Percentiles rank a stretch among this genome's conserved stretches.
Evolutionary conservation across 2,329 filamentous ascomycete genomes (phyloP).

Genomic region (Pseudogymnoascus sp.): DNA sequence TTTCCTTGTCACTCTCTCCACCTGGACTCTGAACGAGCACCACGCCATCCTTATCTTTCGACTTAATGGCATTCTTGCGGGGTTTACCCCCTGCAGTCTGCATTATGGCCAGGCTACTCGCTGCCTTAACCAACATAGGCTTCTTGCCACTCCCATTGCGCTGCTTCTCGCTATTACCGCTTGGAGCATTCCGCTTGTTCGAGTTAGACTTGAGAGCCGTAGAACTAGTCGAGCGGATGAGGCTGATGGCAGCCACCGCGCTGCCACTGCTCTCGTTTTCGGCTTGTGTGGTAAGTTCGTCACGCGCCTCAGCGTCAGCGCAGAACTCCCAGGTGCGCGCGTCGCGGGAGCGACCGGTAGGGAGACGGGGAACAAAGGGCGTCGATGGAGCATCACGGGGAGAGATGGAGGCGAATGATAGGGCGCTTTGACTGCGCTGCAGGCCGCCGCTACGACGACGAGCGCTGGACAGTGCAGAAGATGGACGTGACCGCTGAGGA

Average conservation of each 20-base stretch:
- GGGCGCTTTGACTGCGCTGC: conserved; percentile 61
- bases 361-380: conserved; percentile 40
- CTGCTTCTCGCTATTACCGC: conserved; percentile 26
- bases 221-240: conserved; percentile 64
- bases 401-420: conserved; percentile 49
- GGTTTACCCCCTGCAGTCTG: conserved; percentile 25
- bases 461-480: conserved; percentile 33
- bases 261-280: conserved; percentile 74
- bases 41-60: conserved; percentile 27
- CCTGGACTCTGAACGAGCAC: conserved; percentile 39
- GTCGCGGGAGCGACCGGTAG: conserved; percentile 71
- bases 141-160: conserved; percentile 42
- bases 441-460: conserved; percentile 42
- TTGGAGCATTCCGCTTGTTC: conserved; percentile 54
- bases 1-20: conserved; percentile 90
- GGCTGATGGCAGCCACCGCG: conserved; percentile 70
- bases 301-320: conserved; percentile 70
- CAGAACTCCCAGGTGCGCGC: conserved; percentile 87
- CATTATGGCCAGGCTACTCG: conserved; percentile 32
- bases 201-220: conserved; percentile 43
- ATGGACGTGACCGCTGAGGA: conserved; percentile 41
- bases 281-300: conserved; percentile 71
- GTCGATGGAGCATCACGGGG: conserved; percentile 36
- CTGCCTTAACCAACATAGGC: conserved; percentile 33
- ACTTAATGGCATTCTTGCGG: conserved; percentile 22